Percentiles rank a stretch among this genome's conserved stretches.
Evolutionary conservation across 371 early-diverging fungal species (phyloP).

Genomic region (Mucor indicus): DNA sequence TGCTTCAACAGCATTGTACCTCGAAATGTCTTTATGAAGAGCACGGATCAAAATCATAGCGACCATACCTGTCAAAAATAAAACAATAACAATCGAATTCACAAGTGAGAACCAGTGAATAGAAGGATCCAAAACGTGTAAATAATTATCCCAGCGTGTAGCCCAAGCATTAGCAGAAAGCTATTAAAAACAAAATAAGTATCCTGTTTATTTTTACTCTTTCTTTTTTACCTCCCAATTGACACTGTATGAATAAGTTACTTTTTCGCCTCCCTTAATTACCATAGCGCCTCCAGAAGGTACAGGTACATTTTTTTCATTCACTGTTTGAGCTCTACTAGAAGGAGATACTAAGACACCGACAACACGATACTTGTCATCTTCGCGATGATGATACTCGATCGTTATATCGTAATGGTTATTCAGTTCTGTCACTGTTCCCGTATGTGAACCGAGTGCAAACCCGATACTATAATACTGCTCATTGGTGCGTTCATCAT

Average conservation of each 20-base stretch:
- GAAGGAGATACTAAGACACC: constrained; percentile 79
- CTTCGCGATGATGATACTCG: constrained; percentile 72
- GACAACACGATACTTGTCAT: constrained; percentile 77
- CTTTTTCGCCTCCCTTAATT: constrained; percentile 38
- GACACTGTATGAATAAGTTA: constrained; percentile 85
- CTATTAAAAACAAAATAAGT: constrained; percentile 23
- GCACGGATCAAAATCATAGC: constrained; percentile 83
- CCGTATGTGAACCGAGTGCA: constrained; percentile 52
- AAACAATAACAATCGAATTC: constrained; percentile 84
- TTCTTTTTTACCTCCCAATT: constrained; percentile 65
- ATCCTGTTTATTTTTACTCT: background rate
- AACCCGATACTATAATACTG: constrained; percentile 79
- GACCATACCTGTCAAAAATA: constrained; percentile 86
- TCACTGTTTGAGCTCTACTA: constrained; percentile 43
- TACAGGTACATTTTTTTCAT: constrained; percentile 29
- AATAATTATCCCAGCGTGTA: constrained; percentile 93
- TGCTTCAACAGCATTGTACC: constrained; percentile 70
- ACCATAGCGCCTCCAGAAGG: constrained; percentile 48
- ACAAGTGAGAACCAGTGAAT: constrained; percentile 81
- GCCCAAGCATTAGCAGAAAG: constrained; percentile 77
- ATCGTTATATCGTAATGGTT: constrained; percentile 91
- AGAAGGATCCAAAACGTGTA: constrained; percentile 81
- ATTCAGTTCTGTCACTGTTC: constrained; percentile 28
- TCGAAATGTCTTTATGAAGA: constrained; percentile 81
- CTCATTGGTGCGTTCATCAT: constrained; percentile 56